These are phyloP conservation scores for Herpomyces periplanetae DNA, from an alignment of 2,329 filamentous ascomycete species.

Conservation along the genomic window DNA sequence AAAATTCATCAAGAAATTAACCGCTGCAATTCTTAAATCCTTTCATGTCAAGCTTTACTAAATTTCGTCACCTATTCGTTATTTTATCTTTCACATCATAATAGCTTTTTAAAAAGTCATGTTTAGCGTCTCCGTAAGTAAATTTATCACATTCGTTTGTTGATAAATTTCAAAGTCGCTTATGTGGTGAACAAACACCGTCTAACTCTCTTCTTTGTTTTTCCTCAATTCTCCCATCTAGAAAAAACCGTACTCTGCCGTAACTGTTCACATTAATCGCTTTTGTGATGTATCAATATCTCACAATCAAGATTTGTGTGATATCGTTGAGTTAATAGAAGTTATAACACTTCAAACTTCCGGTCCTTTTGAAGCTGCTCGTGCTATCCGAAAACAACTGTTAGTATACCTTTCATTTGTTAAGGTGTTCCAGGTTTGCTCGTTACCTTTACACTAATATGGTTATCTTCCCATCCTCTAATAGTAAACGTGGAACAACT, in stretches of 20 bases:
- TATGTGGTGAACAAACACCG: too few relatives aligned
- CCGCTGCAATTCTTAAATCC: too few relatives aligned
- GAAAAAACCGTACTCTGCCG: slow-evolving; percentile 54
- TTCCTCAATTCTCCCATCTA: neutral
- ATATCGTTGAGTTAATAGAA: slow-evolving; percentile 73
- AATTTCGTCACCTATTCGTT: too few relatives aligned
- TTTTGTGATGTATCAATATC: slow-evolving; percentile 63
- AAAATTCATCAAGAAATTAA: too few relatives aligned
- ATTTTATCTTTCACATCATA: too few relatives aligned
- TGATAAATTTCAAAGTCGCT: too few relatives aligned
- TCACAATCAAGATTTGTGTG: slow-evolving; percentile 60
- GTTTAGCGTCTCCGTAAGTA: too few relatives aligned
- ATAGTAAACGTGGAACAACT: slow-evolving; percentile 60
- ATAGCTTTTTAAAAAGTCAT: too few relatives aligned
- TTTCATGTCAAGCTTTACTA: too few relatives aligned
- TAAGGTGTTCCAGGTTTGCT: slow-evolving; percentile 1
- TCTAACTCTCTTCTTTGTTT: too few relatives aligned
- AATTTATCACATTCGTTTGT: too few relatives aligned
- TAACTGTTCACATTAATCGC: slow-evolving; percentile 65
- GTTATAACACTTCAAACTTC: slow-evolving; percentile 58
- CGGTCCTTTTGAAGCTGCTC: slow-evolving; percentile 53
- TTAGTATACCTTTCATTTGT: slow-evolving; percentile 8
- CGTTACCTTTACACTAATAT: slow-evolving; percentile 1
- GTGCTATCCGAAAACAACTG: slow-evolving; percentile 82
- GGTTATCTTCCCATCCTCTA: slow-evolving; percentile 2